Conservation (phyloP, 805 yeast species). For the Candida ponderosae region DNA sequence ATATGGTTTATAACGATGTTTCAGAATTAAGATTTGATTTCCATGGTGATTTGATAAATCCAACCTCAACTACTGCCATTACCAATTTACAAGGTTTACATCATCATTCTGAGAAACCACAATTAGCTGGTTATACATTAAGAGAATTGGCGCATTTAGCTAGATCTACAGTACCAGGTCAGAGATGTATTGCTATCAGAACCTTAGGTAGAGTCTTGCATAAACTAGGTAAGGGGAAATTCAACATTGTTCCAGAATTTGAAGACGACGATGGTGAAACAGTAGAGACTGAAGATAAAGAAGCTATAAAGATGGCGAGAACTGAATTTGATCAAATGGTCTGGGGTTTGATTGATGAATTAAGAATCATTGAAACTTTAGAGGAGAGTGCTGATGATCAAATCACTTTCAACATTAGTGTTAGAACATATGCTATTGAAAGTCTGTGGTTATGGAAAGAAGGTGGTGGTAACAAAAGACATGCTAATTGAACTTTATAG, state of each 20-base stretch:
- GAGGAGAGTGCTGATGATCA: slow-evolving; percentile 62
- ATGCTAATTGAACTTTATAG: slow-evolving; percentile 10
- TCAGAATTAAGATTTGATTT: slow-evolving; percentile 83
- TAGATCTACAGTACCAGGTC: slow-evolving; percentile 75
- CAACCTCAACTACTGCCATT: slow-evolving; percentile 35
- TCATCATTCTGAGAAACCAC: slow-evolving; percentile 86
- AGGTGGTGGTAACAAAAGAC: slow-evolving; percentile 32
- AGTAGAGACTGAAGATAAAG: slow-evolving; percentile 28
- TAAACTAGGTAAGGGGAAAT: slow-evolving; percentile 61
- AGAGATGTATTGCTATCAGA: slow-evolving; percentile 79
- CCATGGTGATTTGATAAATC: slow-evolving; percentile 66
- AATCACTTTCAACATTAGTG: slow-evolving; percentile 58
- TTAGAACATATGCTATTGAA: slow-evolving; percentile 77
- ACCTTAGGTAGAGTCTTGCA: slow-evolving; percentile 82
- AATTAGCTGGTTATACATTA: slow-evolving; percentile 87
- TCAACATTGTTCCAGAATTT: slow-evolving; percentile 42
- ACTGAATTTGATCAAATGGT: slow-evolving; percentile 34
- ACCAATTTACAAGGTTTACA: slow-evolving; percentile 65
- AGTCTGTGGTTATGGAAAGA: slow-evolving; percentile 85
- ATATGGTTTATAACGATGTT: slow-evolving; percentile 34
- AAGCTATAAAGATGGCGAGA: slow-evolving; percentile 21
- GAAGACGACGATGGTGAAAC: slow-evolving; percentile 22
- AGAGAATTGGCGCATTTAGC: slow-evolving; percentile 73
- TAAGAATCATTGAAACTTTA: slow-evolving; percentile 57
- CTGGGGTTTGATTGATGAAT: slow-evolving; percentile 64